These are phyloP conservation scores for Nymphaea colorata DNA, from an alignment of 164 flowering plant species.

Conservation along the genomic window DNA sequence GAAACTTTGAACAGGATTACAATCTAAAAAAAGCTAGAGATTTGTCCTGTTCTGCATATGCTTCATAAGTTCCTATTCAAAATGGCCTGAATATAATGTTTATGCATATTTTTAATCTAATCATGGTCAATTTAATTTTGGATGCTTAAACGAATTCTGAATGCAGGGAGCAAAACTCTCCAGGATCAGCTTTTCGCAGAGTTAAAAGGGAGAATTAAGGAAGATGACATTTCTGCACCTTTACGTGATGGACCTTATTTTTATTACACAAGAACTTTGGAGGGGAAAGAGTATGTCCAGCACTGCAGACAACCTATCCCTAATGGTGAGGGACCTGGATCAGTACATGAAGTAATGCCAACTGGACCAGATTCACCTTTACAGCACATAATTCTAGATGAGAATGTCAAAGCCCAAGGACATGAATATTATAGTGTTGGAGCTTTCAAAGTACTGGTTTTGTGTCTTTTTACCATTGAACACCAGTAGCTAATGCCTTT, in stretches of 20 bases:
- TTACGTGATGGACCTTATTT: constrained; percentile 53
- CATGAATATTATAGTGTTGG: constrained; percentile 52
- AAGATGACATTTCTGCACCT: constrained; percentile 86
- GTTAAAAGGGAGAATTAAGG: constrained; percentile 74
- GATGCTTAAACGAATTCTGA: too few species aligned
- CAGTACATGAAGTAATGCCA: constrained; percentile 68
- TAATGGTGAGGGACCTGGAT: constrained; percentile 17
- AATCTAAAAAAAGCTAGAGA: too few species aligned
- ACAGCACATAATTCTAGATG: constrained; percentile 80
- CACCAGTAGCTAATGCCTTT: neutral
- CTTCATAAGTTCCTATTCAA: too few species aligned
- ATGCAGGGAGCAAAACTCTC: constrained; percentile 44
- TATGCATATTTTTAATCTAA: too few species aligned
- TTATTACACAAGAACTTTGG: constrained; percentile 56
- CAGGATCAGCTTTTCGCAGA: constrained; percentile 59
- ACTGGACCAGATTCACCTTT: constrained; percentile 58
- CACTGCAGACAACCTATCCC: constrained; percentile 53
- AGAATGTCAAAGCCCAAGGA: constrained; percentile 58
- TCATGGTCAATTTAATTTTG: too few species aligned
- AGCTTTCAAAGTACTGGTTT: constrained; percentile 39
- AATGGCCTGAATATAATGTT: too few species aligned
- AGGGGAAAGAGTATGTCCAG: constrained; percentile 78
- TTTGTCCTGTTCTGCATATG: too few species aligned
- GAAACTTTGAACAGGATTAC: too few species aligned
- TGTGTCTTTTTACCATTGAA: neutral